A percentile compares a stretch with the other conserved stretches of the same genome.
These are phyloP conservation scores for Mycena alexandri DNA, from an alignment of 768 basidiomycete species.

Conservation along the genomic window DNA sequence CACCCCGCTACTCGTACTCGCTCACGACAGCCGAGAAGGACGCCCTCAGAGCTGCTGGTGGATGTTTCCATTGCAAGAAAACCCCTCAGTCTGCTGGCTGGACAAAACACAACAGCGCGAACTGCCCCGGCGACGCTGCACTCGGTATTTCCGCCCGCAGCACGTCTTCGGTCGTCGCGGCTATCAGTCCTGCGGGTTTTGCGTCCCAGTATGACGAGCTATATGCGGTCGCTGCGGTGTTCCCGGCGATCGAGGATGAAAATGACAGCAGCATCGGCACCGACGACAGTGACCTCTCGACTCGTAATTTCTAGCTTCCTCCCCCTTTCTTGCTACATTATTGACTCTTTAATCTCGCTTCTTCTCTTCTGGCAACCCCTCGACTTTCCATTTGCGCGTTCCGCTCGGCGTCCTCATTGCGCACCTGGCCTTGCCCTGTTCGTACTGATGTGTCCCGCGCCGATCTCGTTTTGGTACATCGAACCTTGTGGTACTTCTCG, in stretches of 20 bases:
- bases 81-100: constrained; percentile 4
- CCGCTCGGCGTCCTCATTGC: too few relatives aligned
- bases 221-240: not conserved
- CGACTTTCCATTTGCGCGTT: too few relatives aligned
- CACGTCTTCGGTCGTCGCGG: constrained; percentile 4
- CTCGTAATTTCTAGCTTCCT: not conserved
- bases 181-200: not conserved
- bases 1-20: not conserved
- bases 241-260: not conserved
- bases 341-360: not conserved
- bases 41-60: not conserved
- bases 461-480: too few relatives aligned
- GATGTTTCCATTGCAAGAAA: constrained; percentile 13
- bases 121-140: constrained; percentile 9
- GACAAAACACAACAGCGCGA: constrained; percentile 14
- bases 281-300: constrained; percentile 3
- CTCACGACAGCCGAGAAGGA: constrained; percentile 5
- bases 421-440: too few relatives aligned
- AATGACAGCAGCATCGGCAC: not conserved
- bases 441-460: too few relatives aligned
- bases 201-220: constrained; percentile 13
- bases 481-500: too few relatives aligned
- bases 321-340: not conserved
- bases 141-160: constrained; percentile 3
- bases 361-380: not conserved